These are phyloP conservation scores for Clarireedia monteithiana DNA, from an alignment of 2,329 filamentous ascomycete genomes.

Conservation along the genomic window DNA sequence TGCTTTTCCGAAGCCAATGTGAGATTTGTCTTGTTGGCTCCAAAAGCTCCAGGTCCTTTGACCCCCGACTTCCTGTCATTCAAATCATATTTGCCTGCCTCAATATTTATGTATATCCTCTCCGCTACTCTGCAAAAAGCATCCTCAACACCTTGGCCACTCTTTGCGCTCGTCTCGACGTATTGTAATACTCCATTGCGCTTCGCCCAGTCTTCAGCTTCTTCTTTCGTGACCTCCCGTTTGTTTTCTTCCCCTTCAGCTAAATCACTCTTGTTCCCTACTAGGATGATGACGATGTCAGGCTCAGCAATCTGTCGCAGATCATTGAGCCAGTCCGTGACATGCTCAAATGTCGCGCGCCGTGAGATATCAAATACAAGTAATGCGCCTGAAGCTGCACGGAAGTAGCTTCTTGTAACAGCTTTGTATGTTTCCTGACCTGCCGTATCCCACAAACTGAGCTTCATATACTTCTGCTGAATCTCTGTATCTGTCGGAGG, in stretches of 20 bases:
- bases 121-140: constrained; percentile 92
- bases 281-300: constrained; percentile 87
- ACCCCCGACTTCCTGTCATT: constrained; percentile 90
- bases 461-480: constrained; percentile 79
- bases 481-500: constrained; percentile 41
- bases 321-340: constrained; percentile 90
- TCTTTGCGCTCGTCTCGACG: constrained; percentile 94
- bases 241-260: constrained; percentile 50
- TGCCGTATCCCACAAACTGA: constrained; percentile 91
- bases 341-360: constrained; percentile 76
- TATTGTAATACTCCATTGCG: constrained; percentile 84
- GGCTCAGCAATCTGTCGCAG: constrained; percentile 91
- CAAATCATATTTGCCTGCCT: constrained; percentile 82
- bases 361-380: constrained; percentile 94
- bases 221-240: constrained; percentile 71
- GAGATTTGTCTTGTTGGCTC: constrained; percentile 35
- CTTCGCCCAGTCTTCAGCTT: constrained; percentile 85
- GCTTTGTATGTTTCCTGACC: constrained; percentile 97
- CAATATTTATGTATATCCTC: constrained; percentile 93
- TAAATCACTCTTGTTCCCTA: constrained; percentile 92
- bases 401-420: constrained; percentile 78
- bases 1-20: constrained; percentile 31
- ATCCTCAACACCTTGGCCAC: constrained; percentile 84
- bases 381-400: constrained; percentile 61
- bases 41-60: constrained; percentile 57